These are phyloP conservation scores for Cordyceps tenuipes DNA, from an alignment of 2,329 filamentous ascomycete genomes.

Conservation along the genomic window DNA sequence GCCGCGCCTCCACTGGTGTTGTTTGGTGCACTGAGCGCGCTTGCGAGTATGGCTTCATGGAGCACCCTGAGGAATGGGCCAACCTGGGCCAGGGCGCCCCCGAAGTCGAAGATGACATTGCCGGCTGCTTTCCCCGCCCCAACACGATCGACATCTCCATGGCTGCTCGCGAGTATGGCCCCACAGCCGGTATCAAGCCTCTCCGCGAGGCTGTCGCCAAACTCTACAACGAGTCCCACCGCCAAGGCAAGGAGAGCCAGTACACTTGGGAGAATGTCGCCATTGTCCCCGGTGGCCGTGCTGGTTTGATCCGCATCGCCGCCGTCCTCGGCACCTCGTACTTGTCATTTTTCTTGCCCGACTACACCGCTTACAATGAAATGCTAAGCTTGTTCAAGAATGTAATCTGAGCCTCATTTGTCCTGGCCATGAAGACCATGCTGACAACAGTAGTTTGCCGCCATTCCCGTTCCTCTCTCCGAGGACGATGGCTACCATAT, in stretches of 20 bases:
- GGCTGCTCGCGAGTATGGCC: conserved; percentile 79
- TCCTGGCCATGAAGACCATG: too few species aligned
- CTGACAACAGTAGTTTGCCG: conserved; percentile 54
- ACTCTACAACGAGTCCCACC: conserved; percentile 89
- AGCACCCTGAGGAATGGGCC: conserved; percentile 77
- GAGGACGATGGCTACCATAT: conserved; percentile 88
- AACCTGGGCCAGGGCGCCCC: conserved; percentile 92
- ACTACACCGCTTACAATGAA: conserved; percentile 96
- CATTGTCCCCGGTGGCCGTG: conserved; percentile 88
- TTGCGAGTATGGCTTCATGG: conserved; percentile 77
- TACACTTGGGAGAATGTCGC: conserved; percentile 98
- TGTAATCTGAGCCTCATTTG: conserved; percentile 32
- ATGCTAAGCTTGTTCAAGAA: conserved; percentile 95
- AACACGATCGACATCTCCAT: conserved; percentile 69
- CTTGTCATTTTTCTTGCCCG: conserved; percentile 86
- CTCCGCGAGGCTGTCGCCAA: conserved; percentile 81
- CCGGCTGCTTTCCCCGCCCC: conserved; percentile 79
- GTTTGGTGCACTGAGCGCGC: conserved; percentile 89
- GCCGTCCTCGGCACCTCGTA: conserved; percentile 90
- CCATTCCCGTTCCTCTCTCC: conserved; percentile 76
- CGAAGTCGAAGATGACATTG: conserved; percentile 88
- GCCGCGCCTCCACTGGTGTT: conserved; percentile 82
- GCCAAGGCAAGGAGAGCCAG: conserved; percentile 75
- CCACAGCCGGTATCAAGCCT: conserved; percentile 88
- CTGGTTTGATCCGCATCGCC: conserved; percentile 88